Conservation (phyloP, 208 protist species). For the Acanthamoeba healyi region DNA sequence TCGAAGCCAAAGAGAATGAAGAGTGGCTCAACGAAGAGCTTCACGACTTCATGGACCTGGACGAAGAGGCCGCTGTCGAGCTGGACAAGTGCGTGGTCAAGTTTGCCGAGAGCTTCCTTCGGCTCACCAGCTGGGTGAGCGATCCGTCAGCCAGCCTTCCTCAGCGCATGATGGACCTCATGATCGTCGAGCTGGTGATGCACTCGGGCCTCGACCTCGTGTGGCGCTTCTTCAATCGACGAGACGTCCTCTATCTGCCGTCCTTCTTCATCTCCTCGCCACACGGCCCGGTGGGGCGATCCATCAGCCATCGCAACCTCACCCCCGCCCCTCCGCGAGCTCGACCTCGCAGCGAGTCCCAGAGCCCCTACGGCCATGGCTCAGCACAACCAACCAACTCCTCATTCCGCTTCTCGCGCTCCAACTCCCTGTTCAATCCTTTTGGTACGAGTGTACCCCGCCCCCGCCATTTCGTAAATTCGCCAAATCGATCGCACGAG, state of each 20-base stretch:
- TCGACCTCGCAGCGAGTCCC: not conserved
- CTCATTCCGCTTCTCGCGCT: not conserved
- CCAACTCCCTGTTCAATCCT: not conserved
- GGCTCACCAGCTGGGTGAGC: not conserved
- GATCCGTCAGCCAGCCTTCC: not conserved
- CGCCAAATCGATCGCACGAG: too few species aligned
- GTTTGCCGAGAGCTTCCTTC: not conserved
- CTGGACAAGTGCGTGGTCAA: not conserved
- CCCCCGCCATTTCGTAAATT: too few species aligned
- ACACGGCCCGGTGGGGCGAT: not conserved
- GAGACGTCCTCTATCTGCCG: not conserved
- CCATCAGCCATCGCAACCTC: not conserved
- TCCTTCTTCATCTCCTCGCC: not conserved
- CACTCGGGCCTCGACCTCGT: not conserved
- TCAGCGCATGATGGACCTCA: not conserved
- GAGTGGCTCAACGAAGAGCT: not conserved
- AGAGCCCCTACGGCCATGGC: not conserved
- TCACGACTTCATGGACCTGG: not conserved
- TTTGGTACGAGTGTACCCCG: not conserved
- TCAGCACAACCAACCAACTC: not conserved
- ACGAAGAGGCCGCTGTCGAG: not conserved
- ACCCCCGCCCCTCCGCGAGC: too few species aligned
- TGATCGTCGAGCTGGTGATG: not conserved
- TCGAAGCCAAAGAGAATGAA: not conserved
- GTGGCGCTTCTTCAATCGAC: constrained; percentile 22